Evolutionary conservation across 2,329 filamentous ascomycete species (phyloP), one percentile per base, ranked within the genome.

Genomic region (Zalaria sp.): DNA sequence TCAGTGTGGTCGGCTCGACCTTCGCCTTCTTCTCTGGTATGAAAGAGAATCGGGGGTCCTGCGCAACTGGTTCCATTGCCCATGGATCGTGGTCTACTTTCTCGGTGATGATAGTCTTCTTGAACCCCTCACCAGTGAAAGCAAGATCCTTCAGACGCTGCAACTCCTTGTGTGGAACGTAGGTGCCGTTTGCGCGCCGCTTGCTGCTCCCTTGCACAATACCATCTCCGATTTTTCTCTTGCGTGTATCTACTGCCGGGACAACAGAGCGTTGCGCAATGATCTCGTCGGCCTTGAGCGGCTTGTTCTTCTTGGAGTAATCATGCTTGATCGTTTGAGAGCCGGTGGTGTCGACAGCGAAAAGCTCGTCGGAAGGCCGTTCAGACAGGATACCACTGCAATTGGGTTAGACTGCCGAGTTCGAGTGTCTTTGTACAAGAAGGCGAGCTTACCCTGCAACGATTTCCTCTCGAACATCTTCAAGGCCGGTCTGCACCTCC

Each of bases 251-350:
- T 5, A 98, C 75, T 8, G 83, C 80, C 3, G 86, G 82, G 5
- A 96, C 73, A 8, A 79, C 79, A 31, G 88, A 95, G 47, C 91
- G 80, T 54, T 80, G 73, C 27, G 82, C 79, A 52, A 98, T 79
- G 49, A 98, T 96, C 57, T 96, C 84, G 58, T 98, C 89, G 48
- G 81, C 79, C 63, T 86, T 93, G 51, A 98, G 75, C 4, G 74
- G 72, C 66, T 93, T 95, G 57, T 79, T 76, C 49, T 69, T 66
- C 57, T 80, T 82, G 47, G 76, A 70, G 53, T 77, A 71, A 47
- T 73, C 64, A 56, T 79, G 81, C 43, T 75, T 68, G 46, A 87
- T 75, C 40, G 73, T 66, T 38, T 70, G 64, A 53, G 87, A 81
- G 46, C 88, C 85, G 38, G 70, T 69, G 1, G 77, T 77, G 57